Evolutionary conservation across 768 basidiomycete species (phyloP), one percentile per base, ranked within the genome.

Genomic region (Lentinula sp.): DNA sequence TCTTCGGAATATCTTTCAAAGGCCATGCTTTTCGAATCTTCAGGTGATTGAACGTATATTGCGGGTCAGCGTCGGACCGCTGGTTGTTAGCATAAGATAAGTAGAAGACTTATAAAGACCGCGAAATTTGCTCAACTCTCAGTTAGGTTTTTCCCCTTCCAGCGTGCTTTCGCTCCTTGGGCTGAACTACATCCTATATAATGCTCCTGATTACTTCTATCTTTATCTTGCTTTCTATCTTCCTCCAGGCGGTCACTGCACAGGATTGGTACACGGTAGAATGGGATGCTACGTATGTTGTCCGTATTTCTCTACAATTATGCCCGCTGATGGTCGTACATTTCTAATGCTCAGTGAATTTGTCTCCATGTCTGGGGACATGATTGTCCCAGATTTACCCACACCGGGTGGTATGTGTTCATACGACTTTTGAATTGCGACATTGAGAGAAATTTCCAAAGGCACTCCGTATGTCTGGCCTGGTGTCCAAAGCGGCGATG

Each of bases 391-490:
- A 4, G 59, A 61, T 13, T 55, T 70, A 15, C 69, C 69, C 39
- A 59, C 64, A 32, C 46, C 69, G 34, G 69, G 69, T 21, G 68
- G 68, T 65, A 58, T 31, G 51, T 23, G 21, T 28, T 28, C 28
- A 28, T 28, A 28, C 28, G 3, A 28, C 28, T 28, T 28, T 3
- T 28, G 3, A 3, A 28, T 28, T 28, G 28, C 0, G 28, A 3
- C 28, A 28, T 28, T 28, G 28, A 28, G 28, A 28, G 28, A 28
- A 28, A 28, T 28, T 28, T 3, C 28, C 3, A 4, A 51, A 68
- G 68, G 68, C 3, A 69, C 69, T 4, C 69, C 69, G 11, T 70
- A 70, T 40, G 68, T 70, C 13, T 70, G 69, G 69, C 69, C 69
- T 31, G 69, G 69, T 32, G 64, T 70, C 31, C 69, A 70, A 54